Percentiles rank a stretch among this genome's conserved stretches.
Evolutionary conservation across 176 grass and related monocot genomes (phyloP).

Genomic region (Aegilops sharonensis): DNA sequence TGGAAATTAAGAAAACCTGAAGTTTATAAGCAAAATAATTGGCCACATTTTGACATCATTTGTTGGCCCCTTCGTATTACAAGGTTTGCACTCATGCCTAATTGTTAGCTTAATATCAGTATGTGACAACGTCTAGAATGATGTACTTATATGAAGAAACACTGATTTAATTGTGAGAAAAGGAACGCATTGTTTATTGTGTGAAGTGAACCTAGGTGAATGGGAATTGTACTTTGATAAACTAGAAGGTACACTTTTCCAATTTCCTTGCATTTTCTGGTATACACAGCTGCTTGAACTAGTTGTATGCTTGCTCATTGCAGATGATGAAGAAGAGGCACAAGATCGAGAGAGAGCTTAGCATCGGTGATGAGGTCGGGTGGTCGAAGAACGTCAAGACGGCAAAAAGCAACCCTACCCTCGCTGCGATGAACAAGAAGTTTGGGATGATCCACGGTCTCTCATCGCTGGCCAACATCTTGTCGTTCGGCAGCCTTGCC

Average conservation of each 20-base stretch:
- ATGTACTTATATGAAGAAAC: too few species aligned
- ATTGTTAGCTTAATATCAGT: too few species aligned
- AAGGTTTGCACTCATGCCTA: too few species aligned
- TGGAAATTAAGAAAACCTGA: too few species aligned
- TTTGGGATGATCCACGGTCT: slow-evolving; percentile 97
- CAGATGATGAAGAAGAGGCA: slow-evolving; percentile 99
- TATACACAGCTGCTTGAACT: background rate
- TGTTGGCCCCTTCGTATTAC: too few species aligned
- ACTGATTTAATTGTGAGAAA: too few species aligned
- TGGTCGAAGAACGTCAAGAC: slow-evolving; percentile 90
- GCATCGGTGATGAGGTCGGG: slow-evolving; percentile 84
- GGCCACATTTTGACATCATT: too few species aligned
- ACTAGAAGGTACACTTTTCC: background rate
- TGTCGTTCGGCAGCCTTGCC: slow-evolving; percentile 91
- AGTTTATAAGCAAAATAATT: too few species aligned
- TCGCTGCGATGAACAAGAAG: slow-evolving; percentile 86
- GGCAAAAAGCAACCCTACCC: slow-evolving; percentile 72
- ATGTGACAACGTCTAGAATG: too few species aligned
- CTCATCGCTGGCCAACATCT: slow-evolving; percentile 86
- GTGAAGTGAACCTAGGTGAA: background rate
- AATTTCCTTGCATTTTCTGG: background rate
- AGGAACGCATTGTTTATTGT: background rate
- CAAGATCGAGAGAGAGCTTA: slow-evolving; percentile 87
- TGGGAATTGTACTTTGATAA: background rate
- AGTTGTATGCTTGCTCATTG: background rate